These are phyloP conservation scores for Calamus simplicifolius DNA, from an alignment of 176 grass and related monocot genomes.

Conservation along the genomic window DNA sequence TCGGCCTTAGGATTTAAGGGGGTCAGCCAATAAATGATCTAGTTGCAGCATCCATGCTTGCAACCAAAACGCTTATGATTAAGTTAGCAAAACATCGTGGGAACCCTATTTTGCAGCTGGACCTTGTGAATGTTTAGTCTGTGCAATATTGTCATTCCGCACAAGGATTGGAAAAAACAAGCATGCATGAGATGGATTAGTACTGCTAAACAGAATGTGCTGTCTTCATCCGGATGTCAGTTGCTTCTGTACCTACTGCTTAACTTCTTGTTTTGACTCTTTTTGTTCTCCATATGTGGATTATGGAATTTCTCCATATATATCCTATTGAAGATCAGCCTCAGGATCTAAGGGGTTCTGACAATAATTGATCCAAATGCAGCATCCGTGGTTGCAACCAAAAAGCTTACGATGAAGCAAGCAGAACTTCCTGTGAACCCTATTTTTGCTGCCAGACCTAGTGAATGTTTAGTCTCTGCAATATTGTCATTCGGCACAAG, in stretches of 20 bases:
- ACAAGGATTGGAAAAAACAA: too few species aligned
- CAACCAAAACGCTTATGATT: background rate
- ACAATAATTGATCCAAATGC: background rate
- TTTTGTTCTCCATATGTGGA: background rate
- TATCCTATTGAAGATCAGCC: background rate
- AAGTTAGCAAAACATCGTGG: too few species aligned
- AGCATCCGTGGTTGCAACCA: background rate
- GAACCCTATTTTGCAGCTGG: too few species aligned
- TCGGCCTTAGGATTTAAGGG: background rate
- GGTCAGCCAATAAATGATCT: background rate
- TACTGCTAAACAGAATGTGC: background rate
- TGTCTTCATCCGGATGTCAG: background rate
- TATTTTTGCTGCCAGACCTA: too few species aligned
- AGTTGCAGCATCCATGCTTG: slow-evolving; percentile 1
- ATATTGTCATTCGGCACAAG: too few species aligned
- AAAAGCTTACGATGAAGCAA: too few species aligned
- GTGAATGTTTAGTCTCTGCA: too few species aligned
- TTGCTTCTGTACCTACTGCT: background rate
- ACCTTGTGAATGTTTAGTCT: too few species aligned
- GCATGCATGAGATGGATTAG: too few species aligned
- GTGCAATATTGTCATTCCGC: too few species aligned
- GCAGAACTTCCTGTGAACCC: too few species aligned
- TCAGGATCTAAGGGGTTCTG: background rate
- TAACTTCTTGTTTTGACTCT: background rate
- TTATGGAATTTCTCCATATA: background rate